Evolutionary conservation across 176 grass and related monocot genomes (phyloP), one percentile per base, ranked within the genome.

Genomic region (Ensete glaucum): DNA sequence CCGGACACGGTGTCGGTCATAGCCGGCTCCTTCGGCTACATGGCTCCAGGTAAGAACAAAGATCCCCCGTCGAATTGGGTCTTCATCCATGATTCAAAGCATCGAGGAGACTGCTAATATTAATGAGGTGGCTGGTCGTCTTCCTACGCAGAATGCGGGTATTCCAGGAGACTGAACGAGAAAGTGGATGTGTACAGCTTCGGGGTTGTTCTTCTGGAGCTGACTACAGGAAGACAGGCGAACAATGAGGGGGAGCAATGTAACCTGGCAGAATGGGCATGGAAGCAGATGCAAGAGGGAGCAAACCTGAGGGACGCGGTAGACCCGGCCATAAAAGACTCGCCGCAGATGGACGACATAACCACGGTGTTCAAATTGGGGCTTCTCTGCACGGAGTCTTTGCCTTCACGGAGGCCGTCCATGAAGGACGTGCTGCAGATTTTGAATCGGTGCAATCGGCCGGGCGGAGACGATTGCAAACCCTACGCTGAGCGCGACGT

Each of bases 161-260:
- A 74, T 53, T 57, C 72, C 1, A 88, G 82, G 64, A 93, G 87
- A 70, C 62, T 89, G 22, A 87, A 82, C 19, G 88, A 91, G 83
- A 98, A 98, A 54, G 84, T 91, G 0, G 88, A 94, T 59, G 88
- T 91, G 12, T 99, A 94, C 83, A 99, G 95, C 84, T 99, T 91
- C 72, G 95, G 90, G 52, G 95, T 94, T 9, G 88, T 99, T 50
- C 86, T 99, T 13, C 73, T 99, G 50, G 90, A 99, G 83, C 86
- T 99, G 24, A 91, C 84, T 2, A 94, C 95, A 19, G 90, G 95
- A 9, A 71, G 77, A 65, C 48, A 64, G 81, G 78, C 90, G 25
- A 86, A 82, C 72, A 85, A 94, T 69, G 95, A 88, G 50, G 82
- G 86, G 24, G 78, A 87, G 21, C 70, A 89, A 5, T 79, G 86